Evolutionary conservation across 805 yeast species (phyloP), one percentile per base, ranked within the genome.

Genomic region (Tetrapisispora fleetii): DNA sequence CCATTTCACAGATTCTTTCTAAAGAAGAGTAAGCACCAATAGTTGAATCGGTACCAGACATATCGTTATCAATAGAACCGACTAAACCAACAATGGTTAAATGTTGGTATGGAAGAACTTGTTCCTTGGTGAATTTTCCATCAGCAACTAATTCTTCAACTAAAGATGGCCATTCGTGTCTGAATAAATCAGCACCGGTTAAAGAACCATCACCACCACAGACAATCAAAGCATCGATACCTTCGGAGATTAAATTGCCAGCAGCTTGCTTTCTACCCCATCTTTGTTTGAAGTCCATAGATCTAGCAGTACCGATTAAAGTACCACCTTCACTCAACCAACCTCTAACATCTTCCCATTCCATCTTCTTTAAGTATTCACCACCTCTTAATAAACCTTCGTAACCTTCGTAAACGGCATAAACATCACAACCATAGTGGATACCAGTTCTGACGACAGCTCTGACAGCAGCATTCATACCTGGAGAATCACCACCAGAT

Each of bases 151-250:
- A 76, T 62, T 93, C 97, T 48, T 75, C 71, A 36, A 93, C 75
- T 55, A 93, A 75, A 8, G 84, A 75, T 2, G 97, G 96, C 99
- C 99, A 93, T 67, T 93, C 99, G 32, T 79, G 67, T 65, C 99
- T 80, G 75, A 93, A 89, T 55, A 85, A 70, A 67, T 93, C 98
- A 14, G 99, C 99, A 61, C 99, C 99, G 1, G 99, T 93, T 53
- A 93, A 75, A 1, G 98, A 90, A 46, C 99, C 99, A 67, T 93
- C 99, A 72, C 99, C 99, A 61, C 99, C 99, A 71, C 96, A 87
- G 16, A 93, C 97, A 52, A 93, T 81, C 51, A 93, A 74, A 1
- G 96, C 97, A 62, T 93, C 97, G 54, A 93, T 90, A 52, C 98
- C 98, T 59, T 81, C 79, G 14, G 74, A 71, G 58, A 93, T 82